These are phyloP conservation scores for Metschnikowia dekortorum DNA, from an alignment of 805 yeast genomes.

Conservation along the genomic window DNA sequence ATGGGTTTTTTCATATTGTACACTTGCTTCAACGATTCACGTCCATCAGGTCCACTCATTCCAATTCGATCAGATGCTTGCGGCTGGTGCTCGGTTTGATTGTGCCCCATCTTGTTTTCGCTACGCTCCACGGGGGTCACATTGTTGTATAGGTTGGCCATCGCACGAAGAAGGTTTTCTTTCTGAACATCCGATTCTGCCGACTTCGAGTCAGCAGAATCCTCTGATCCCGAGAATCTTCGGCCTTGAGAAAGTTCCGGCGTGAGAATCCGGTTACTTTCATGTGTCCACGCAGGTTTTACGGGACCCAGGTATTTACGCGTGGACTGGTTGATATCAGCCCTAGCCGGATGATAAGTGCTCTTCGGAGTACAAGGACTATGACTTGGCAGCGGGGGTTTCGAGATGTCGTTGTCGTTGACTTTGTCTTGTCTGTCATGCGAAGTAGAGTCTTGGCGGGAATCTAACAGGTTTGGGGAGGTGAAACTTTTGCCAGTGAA, in stretches of 20 bases:
- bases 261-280: constrained; percentile 4
- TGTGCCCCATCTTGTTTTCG: background rate
- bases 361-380: background rate
- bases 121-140: constrained; percentile 9
- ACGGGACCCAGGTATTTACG: constrained; percentile 17
- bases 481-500: constrained; percentile 9
- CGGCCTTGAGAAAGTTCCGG: background rate
- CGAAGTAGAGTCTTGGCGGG: background rate
- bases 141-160: constrained; percentile 15
- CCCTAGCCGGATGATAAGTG: constrained; percentile 15
- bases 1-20: constrained; percentile 45
- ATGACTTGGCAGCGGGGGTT: background rate
- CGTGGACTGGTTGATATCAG: constrained; percentile 15
- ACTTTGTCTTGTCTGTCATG: background rate
- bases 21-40: constrained; percentile 29
- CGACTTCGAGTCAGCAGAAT: background rate
- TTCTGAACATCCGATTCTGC: background rate
- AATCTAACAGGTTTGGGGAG: constrained; percentile 1
- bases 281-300: constrained; percentile 7
- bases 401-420: background rate
- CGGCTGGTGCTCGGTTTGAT: background rate
- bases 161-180: constrained; percentile 18
- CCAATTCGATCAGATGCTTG: constrained; percentile 3
- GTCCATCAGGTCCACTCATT: constrained; percentile 9
- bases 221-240: background rate